Conservation (phyloP, 306 rosid genomes). For the Citrullus colocynthis region DNA sequence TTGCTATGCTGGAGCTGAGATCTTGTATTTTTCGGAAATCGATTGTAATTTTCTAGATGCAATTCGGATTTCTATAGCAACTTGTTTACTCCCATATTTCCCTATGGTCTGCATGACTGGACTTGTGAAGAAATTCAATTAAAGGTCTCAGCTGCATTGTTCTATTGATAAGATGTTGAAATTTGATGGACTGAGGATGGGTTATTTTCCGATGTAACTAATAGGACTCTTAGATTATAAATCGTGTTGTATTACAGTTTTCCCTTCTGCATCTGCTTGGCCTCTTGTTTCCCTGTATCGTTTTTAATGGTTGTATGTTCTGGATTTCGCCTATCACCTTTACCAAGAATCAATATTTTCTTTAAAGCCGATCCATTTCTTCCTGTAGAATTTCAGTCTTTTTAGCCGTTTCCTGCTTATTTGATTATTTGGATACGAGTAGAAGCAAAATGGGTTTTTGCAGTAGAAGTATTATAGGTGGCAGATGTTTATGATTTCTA, state of each 20-base stretch:
- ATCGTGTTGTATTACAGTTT: not conserved
- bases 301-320: not conserved
- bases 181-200: not conserved
- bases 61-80: not conserved
- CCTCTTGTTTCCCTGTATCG: not conserved
- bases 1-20: not conserved
- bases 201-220: not conserved
- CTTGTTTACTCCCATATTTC: not conserved
- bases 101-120: not conserved
- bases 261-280: not conserved
- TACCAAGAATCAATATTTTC: not conserved
- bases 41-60: not conserved
- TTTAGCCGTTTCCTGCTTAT: not conserved
- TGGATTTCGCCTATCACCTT: not conserved
- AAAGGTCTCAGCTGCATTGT: not conserved
- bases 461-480: not conserved
- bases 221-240: not conserved
- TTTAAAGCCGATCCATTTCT: not conserved
- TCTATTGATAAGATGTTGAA: not conserved
- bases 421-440: not conserved
- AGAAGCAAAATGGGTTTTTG: not conserved
- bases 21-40: not conserved
- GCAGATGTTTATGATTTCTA: not conserved
- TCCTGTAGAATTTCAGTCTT: not conserved
- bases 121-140: too few species aligned